Percentiles rank a stretch among this genome's conserved stretches.
Evolutionary conservation across 768 basidiomycete species (phyloP).

Genomic region (Amanita pseudoporphyria): DNA sequence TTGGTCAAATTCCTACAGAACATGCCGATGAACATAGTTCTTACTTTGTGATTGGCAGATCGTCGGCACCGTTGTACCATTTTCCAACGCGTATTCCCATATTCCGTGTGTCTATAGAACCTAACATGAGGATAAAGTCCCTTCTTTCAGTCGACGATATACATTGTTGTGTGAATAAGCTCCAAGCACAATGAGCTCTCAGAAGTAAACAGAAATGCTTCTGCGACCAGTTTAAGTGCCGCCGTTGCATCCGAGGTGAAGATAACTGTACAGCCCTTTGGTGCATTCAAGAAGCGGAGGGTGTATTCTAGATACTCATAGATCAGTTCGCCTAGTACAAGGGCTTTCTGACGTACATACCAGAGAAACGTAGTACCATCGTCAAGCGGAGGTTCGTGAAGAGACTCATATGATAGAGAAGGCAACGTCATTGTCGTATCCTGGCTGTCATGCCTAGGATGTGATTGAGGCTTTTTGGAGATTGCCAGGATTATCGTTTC

Average conservation of each 20-base stretch:
- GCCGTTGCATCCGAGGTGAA: conserved; percentile 77
- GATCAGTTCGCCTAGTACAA: not conserved
- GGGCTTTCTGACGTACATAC: conserved; percentile 13
- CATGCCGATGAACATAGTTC: not conserved
- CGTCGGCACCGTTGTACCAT: too few species aligned
- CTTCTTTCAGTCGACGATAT: conserved; percentile 10
- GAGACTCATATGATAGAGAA: conserved; percentile 18
- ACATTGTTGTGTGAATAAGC: conserved; percentile 81
- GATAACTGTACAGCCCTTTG: conserved; percentile 68
- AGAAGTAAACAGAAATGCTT: conserved; percentile 76
- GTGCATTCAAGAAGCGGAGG: conserved; percentile 68
- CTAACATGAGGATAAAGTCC: not conserved
- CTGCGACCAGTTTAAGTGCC: conserved; percentile 75
- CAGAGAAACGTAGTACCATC: conserved; percentile 29
- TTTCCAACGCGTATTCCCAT: conserved; percentile 63
- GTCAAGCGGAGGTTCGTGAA: conserved; percentile 15
- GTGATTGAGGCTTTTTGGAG: conserved; percentile 16
- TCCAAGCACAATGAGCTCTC: conserved; percentile 58
- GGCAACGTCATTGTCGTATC: not conserved
- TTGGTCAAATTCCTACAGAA: not conserved
- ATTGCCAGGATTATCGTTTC: conserved; percentile 27
- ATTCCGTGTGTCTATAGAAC: conserved; percentile 50
- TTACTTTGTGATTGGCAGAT: conserved; percentile 49
- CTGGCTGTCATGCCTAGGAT: not conserved
- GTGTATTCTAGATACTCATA: conserved; percentile 43